Conservation (phyloP, 768 basidiomycete genomes). For the Postia placenta region DNA sequence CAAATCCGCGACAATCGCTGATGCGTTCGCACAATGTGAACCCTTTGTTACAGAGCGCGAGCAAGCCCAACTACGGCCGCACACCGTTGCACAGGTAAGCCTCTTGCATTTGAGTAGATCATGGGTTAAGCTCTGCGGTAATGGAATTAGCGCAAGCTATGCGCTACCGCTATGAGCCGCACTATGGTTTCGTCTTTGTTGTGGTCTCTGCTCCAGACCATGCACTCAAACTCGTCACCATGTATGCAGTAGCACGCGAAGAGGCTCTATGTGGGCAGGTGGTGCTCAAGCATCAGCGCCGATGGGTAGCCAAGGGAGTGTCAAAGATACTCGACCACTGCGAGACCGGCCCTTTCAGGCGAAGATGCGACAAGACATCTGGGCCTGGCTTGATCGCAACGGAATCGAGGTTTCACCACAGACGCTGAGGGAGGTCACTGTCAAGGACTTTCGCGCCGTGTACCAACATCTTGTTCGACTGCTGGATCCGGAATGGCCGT, state of each 20-base stretch:
- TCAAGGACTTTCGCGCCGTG: slow-evolving; percentile 80
- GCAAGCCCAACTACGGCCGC: slow-evolving; percentile 55
- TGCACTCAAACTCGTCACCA: background rate
- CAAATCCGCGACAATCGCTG: slow-evolving; percentile 63
- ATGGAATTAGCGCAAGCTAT: too few relatives aligned
- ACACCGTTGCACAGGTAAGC: slow-evolving; percentile 72
- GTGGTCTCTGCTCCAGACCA: too few relatives aligned
- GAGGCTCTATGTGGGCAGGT: slow-evolving; percentile 70
- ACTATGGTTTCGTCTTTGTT: too few relatives aligned
- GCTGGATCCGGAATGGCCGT: slow-evolving; percentile 67
- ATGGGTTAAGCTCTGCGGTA: too few relatives aligned
- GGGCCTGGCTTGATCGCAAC: slow-evolving; percentile 57
- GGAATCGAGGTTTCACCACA: slow-evolving; percentile 64
- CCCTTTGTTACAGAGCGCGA: slow-evolving; percentile 61
- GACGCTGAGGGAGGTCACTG: slow-evolving; percentile 71
- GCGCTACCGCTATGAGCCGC: too few relatives aligned
- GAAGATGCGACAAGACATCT: slow-evolving; percentile 74
- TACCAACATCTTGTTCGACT: slow-evolving; percentile 71
- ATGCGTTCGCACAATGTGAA: slow-evolving; percentile 66
- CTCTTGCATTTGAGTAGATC: background rate
- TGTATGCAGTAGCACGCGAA: slow-evolving; percentile 52
- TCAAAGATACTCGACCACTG: slow-evolving; percentile 73
- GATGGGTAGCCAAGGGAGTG: slow-evolving; percentile 40
- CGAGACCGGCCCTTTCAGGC: slow-evolving; percentile 70
- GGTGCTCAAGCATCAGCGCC: slow-evolving; percentile 43